A percentile compares a stretch with the other conserved stretches of the same genome.
Evolutionary conservation across 1,284 basidiomycete species (phyloP).

Genomic region (Ceratobasidium sp.): DNA sequence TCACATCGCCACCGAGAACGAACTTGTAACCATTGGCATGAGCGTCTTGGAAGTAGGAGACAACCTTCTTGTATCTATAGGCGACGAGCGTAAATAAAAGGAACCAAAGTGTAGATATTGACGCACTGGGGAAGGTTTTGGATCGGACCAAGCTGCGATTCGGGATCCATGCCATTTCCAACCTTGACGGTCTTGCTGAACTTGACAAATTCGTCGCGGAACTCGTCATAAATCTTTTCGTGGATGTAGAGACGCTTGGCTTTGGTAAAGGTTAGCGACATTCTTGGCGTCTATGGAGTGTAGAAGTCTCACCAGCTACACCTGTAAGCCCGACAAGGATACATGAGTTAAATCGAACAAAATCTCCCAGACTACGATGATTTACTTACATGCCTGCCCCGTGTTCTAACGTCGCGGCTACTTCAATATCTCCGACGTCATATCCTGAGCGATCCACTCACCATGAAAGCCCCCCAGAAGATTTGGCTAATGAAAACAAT

Average conservation of each 20-base stretch:
- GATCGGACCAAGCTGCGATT: slow-evolving; percentile 26
- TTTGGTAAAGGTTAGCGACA: neutral
- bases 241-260: slow-evolving; percentile 62
- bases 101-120: neutral
- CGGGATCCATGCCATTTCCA: slow-evolving; percentile 55
- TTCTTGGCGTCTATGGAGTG: neutral
- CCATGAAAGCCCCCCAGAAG: slow-evolving; percentile 28
- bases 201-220: slow-evolving; percentile 54
- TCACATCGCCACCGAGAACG: slow-evolving; percentile 24
- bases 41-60: slow-evolving; percentile 32
- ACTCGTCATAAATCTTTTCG: slow-evolving; percentile 62
- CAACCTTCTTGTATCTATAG: slow-evolving; percentile 8
- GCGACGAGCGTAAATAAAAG: neutral
- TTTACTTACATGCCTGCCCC: slow-evolving; percentile 34
- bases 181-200: slow-evolving; percentile 60
- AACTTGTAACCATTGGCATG: slow-evolving; percentile 41
- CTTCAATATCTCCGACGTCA: neutral
- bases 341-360: neutral
- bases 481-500: slow-evolving; percentile 6
- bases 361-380: too few relatives aligned
- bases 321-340: neutral
- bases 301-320: neutral
- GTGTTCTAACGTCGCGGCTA: neutral
- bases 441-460: neutral
- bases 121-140: slow-evolving; percentile 35